Conservation (phyloP, 2,329 filamentous ascomycete genomes). For the Paramyrothecium roridum region DNA sequence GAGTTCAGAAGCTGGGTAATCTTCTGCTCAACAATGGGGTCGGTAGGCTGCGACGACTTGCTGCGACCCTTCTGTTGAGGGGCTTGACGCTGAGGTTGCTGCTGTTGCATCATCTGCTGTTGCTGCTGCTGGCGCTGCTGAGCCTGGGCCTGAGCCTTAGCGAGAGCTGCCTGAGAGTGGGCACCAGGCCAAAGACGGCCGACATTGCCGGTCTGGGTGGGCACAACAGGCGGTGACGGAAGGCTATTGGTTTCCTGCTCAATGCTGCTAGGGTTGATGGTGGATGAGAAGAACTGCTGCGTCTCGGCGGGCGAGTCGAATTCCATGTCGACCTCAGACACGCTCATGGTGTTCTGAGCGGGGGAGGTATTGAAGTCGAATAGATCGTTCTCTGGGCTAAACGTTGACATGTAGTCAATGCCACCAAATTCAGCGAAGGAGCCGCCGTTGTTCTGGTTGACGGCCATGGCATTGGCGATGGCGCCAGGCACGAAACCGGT, state of each 20-base stretch:
- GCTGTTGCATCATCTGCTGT: constrained; percentile 47
- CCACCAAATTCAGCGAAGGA: constrained; percentile 48
- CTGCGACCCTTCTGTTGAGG: constrained; percentile 41
- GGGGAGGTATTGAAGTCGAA: constrained; percentile 72
- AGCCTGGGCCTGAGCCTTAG: constrained; percentile 66
- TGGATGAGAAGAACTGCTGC: constrained; percentile 59
- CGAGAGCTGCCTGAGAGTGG: constrained; percentile 83
- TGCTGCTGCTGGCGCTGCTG: constrained; percentile 67
- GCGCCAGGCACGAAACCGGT: constrained; percentile 88
- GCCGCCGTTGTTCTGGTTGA: constrained; percentile 63
- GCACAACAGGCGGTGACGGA: constrained; percentile 39
- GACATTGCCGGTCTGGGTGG: constrained; percentile 50
- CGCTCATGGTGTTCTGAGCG: constrained; percentile 55
- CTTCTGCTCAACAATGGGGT: constrained; percentile 82
- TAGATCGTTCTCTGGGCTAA: constrained; percentile 60
- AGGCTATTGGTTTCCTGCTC: constrained; percentile 53
- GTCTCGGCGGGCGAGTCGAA: constrained; percentile 45
- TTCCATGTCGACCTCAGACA: constrained; percentile 65
- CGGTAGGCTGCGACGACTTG: constrained; percentile 52
- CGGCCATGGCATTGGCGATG: constrained; percentile 72
- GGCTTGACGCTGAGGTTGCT: constrained; percentile 46
- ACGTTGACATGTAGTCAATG: constrained; percentile 51
- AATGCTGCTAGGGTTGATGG: constrained; percentile 71
- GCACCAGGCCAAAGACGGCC: constrained; percentile 88
- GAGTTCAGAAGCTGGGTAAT: constrained; percentile 90